phyloP scores from a whole-genome alignment of 768 basidiomycete species.

The Trametes cingulata region DNA sequence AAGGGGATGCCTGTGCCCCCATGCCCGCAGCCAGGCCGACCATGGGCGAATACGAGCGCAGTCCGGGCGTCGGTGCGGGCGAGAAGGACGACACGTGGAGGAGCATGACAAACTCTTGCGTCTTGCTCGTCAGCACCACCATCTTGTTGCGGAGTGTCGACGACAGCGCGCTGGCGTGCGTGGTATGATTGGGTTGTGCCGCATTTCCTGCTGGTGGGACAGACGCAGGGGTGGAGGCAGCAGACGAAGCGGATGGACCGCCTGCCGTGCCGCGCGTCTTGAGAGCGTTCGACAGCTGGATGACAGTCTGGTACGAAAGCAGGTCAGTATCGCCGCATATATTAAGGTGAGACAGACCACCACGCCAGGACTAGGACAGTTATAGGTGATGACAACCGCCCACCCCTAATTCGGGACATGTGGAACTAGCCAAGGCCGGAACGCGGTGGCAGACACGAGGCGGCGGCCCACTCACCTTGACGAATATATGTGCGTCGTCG shows the following conservation, averaged over 20 bases:
- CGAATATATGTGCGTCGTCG: conserved; percentile 78
- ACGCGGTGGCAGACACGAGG: conserved; percentile 8
- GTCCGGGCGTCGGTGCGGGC: conserved; percentile 46
- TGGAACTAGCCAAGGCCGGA: not conserved
- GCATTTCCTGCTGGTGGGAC: not conserved
- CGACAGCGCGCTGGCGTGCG: conserved; percentile 51
- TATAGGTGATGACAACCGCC: not conserved
- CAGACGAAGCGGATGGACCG: not conserved
- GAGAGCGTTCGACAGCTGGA: conserved; percentile 72
- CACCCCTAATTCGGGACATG: not conserved
- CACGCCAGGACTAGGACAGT: not conserved
- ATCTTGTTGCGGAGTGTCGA: conserved; percentile 66
- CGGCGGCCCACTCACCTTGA: conserved; percentile 58
- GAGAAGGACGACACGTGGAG: conserved; percentile 84
- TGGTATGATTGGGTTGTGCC: not conserved
- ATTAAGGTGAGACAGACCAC: not conserved
- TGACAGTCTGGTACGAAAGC: conserved; percentile 55
- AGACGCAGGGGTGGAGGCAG: not conserved
- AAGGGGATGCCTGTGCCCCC: conserved; percentile 30
- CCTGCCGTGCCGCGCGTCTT: conserved; percentile 52
- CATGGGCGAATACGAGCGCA: conserved; percentile 63
- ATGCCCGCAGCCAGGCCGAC: conserved; percentile 28
- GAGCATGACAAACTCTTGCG: conserved; percentile 85
- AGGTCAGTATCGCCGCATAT: conserved; percentile 2
- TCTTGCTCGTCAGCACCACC: conserved; percentile 76